Evolutionary conservation across 177 flowering plant species (phyloP).

Genomic region (Vitis hybrid): DNA sequence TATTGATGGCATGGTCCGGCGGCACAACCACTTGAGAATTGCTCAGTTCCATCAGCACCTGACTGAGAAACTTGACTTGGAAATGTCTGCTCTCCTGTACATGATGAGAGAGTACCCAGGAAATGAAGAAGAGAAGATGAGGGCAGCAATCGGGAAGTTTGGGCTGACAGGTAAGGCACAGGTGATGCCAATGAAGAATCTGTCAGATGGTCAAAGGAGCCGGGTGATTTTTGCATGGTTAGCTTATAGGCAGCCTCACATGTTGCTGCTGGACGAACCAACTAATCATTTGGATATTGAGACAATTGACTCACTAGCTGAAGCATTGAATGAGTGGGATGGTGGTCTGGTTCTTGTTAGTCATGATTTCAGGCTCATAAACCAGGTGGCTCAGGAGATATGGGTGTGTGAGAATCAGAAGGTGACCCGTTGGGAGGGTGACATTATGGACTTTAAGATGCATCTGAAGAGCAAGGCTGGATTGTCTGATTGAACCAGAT

Average conservation of each 20-base stretch:
- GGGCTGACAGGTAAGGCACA: conserved; percentile 74
- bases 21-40: conserved; percentile 73
- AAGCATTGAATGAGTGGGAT: conserved; percentile 74
- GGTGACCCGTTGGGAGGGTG: conserved; percentile 62
- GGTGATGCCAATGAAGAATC: conserved; percentile 69
- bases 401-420: conserved; percentile 70
- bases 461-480: conserved; percentile 56
- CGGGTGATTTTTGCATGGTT: conserved; percentile 74
- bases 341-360: conserved; percentile 74
- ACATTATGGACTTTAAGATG: conserved; percentile 61
- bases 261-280: conserved; percentile 64
- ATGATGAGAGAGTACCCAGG: conserved; percentile 73
- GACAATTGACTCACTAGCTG: conserved; percentile 65
- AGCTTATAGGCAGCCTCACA: conserved; percentile 60
- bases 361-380: conserved; percentile 69
- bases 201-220: conserved; percentile 73
- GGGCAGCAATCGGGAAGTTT: conserved; percentile 67
- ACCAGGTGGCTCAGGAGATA: conserved; percentile 72
- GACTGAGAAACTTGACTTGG: conserved; percentile 65
- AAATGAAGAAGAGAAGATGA: conserved; percentile 73
- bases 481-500: conserved; percentile 25
- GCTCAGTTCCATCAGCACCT: conserved; percentile 78
- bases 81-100: conserved; percentile 60
- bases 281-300: conserved; percentile 74
- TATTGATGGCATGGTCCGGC: conserved; percentile 70